Evolutionary conservation across 2,329 filamentous ascomycete genomes (phyloP).

Genomic region (Exophiala xenobiotica): DNA sequence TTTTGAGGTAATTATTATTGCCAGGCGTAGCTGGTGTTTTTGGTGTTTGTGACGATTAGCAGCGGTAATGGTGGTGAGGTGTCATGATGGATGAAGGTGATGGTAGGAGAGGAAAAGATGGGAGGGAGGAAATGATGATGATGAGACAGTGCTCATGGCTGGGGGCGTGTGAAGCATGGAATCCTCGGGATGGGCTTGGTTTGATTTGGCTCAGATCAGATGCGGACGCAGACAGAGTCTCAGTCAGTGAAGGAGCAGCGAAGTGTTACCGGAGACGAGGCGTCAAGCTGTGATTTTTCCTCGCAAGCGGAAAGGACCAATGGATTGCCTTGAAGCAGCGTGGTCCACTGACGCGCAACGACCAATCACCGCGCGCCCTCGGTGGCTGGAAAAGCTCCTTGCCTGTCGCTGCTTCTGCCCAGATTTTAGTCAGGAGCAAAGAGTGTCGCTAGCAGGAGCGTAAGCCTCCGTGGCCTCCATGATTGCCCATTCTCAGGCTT

Average conservation of each 20-base stretch:
- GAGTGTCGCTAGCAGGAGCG: background rate
- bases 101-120: constrained; percentile 16
- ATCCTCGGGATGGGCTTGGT: constrained; percentile 14
- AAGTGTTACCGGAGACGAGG: constrained; percentile 1
- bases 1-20: constrained; percentile 19
- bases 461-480: background rate
- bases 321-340: background rate
- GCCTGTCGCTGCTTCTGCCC: constrained; percentile 2
- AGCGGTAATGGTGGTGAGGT: constrained; percentile 24
- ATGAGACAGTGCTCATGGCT: constrained; percentile 25
- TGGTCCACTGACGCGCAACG: background rate
- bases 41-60: constrained; percentile 30
- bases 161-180: constrained; percentile 16
- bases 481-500: background rate
- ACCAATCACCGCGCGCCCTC: background rate
- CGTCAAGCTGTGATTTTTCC: constrained; percentile 1
- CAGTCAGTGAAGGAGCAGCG: background rate
- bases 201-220: constrained; percentile 25
- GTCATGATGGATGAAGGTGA: constrained; percentile 24
- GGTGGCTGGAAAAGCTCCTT: background rate
- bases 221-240: constrained; percentile 4
- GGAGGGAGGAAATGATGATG: constrained; percentile 20
- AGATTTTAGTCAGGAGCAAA: constrained; percentile 14
- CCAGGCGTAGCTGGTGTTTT: constrained; percentile 5
- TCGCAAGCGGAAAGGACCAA: background rate